Evolutionary conservation across 2,329 filamentous ascomycete species (phyloP), one percentile per base, ranked within the genome.

Genomic region (Plenodomus lindquistii): DNA sequence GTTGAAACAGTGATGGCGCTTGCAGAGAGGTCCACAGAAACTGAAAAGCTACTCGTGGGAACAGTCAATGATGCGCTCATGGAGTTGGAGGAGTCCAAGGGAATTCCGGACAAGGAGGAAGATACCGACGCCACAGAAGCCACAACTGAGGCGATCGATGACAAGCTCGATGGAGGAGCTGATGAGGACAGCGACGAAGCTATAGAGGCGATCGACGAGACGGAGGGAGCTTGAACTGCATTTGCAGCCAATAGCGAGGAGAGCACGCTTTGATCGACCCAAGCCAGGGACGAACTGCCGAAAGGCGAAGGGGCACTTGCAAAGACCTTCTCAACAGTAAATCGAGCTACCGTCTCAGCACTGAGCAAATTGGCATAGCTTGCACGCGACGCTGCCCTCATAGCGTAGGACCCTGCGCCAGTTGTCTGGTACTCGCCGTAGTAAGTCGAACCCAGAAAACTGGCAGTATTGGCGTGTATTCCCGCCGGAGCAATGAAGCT

Each of bases 351-450:
- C 21, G 67, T 67, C 3, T 63, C 60, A 0, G 62, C 53, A 27
- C 69, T 71, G 29, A 77, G 50, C 16, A 61, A 49, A 8, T 59
- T 56, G 9, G 77, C 66, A 22, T 75, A 76, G 2, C 54, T 54
- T 0, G 67, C 54, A 16, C 75, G 69, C 7, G 62, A 52, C 2
- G 41, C 54, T 18, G 46, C 42, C n/a, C 77, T 76, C 39, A 62
- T 66, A 2, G 62, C 35, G 43, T 76, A 78, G 18, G 72, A 70
- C 0, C 77, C 76, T 1, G 65, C 52, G 0, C 77, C 77, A 1
- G 66, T 73, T 1, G 68, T 77, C 18, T 54, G 55, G 44, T 73
- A 79, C 58, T 79, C 77, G 50, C 54, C 56, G 15, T 75, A 78
- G n/a, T 68, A 60, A 17, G 55, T 73, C 62, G 56, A 48, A 10